Base-by-base conservation (phyloP, 2,329 filamentous ascomycete species). In the Arthrobotrys entomopaga region DNA sequence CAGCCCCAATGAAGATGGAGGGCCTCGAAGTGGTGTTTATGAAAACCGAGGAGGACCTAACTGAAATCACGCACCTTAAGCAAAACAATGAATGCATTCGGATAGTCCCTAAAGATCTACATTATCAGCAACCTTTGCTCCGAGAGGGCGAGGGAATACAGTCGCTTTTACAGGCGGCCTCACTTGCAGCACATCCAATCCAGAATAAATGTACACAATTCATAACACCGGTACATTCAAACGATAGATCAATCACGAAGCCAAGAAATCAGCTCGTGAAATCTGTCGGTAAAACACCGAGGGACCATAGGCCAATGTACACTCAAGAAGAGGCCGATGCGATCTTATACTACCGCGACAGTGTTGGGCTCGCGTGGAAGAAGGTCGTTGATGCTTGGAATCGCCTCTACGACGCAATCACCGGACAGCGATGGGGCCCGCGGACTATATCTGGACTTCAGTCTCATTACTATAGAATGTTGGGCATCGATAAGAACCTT, bases 391-490 rank as follows among this genome's bases (percentile, higher is more conserved):
- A 74, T 4, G 19, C 46, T 10, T 74, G 70, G 70, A 74, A 74
- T 24, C 43, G 59, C 15, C 63, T 58, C 19, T 67, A 40, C n/a
- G 70, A 74, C 42, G 10, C 43, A 15, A 42, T n/a, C 13, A 67
- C 70, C 16, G 69, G 69, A 6, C 52, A 61, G 48, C 50, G 19
- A 59, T 74, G 70, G 70, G 70, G 70, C 40, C 70, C 70, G 24
- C 61, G 70, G 19, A 74, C 70, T 16, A 74, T 74, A 10, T 74
- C 70, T 10, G 70, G 70, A 19, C 70, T 74, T 19, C 70, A 74
- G n/a, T 74, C 70, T 49, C 70, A 74, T 16, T 74, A 74, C 20
- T 74, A 74, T 46, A 49, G 70, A 4, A 74, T 74, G 70, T 42
- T 74, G 19, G 70, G 70, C 24, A 49, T 74, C 50, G 70, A 74